Conservation (phyloP, 257 asterid genomes). For the Solanum pinnatisectum region DNA sequence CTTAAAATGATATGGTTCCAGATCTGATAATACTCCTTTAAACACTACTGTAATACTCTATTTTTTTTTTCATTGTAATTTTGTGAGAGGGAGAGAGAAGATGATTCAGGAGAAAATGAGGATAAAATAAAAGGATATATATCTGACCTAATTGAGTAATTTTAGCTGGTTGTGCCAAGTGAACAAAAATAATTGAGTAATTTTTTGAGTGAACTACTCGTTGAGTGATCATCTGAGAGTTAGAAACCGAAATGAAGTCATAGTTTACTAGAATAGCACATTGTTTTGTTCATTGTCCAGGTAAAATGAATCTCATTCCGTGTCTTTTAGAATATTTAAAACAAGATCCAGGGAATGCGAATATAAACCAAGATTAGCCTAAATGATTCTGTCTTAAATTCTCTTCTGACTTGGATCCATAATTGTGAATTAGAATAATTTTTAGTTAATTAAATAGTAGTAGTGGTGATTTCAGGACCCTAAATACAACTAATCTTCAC, state of each 20-base stretch:
- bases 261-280: not conserved
- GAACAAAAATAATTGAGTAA: no score
- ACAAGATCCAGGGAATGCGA: not conserved
- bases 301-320: not conserved
- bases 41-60: no score
- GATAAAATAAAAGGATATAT: no score
- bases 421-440: not conserved
- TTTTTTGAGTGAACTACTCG: not conserved
- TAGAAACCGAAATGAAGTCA: not conserved
- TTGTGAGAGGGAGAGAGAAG: no score
- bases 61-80: no score
- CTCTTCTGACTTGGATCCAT: not conserved
- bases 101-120: no score
- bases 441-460: not conserved
- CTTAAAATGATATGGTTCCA: not conserved
- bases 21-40: no score
- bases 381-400: not conserved
- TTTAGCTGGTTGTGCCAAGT: no score
- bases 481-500: not conserved
- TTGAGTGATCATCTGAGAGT: not conserved
- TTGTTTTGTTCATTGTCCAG: not conserved
- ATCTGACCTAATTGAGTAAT: no score
- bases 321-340: not conserved
- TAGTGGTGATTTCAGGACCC: not conserved
- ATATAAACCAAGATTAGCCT: not conserved